Evolutionary conservation across 805 yeast species (phyloP), one percentile per base, ranked within the genome.

Genomic region (Metschnikowia colocasiae): DNA sequence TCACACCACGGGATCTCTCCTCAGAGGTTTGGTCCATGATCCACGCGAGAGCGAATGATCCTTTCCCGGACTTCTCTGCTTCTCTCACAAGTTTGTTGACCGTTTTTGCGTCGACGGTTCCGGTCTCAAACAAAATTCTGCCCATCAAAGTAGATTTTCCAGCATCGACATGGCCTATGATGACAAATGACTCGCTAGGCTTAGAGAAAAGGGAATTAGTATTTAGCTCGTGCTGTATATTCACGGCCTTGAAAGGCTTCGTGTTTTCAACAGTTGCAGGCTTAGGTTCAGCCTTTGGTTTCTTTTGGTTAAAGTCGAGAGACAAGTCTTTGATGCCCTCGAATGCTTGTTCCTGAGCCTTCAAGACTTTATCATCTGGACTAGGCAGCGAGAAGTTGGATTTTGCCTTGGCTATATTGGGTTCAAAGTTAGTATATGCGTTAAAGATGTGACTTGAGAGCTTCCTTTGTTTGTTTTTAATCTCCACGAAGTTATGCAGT

Each of bases 131-230:
- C 34, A 87, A 62, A 32, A 87, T 62, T 40, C 94, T 65, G 6
- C 95, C 95, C 79, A 86, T 79, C 43, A 87, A 70, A 1, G 95
- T 87, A 2, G 90, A 83, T 59, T 87, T 87, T 13, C 95, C 95
- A 0, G 92, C 87, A 63, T 87, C 95, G 6, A 87, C 92, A 62
- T 87, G 95, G 9, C 95, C 94, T 54, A 87, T 84, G 3, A 87
- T 89, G 29, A 86, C 90, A 57, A 85, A 85, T n/a, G 85, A 78
- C 42, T 82, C 66, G 46, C 72, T 76, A 1, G 87, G 85, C 55
- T 81, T 82, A 31, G 53, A 42, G 50, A 59, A 67, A 6, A 57
- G 47, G 9, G 60, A 45, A 53, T 70, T 68, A 8, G 61, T 54
- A 3, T 59, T 44, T 22, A 78, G 52, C 54, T 75, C 78, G 20